Evolutionary conservation across 768 basidiomycete species (phyloP).

Genomic region (Lactarius akahatsu): DNA sequence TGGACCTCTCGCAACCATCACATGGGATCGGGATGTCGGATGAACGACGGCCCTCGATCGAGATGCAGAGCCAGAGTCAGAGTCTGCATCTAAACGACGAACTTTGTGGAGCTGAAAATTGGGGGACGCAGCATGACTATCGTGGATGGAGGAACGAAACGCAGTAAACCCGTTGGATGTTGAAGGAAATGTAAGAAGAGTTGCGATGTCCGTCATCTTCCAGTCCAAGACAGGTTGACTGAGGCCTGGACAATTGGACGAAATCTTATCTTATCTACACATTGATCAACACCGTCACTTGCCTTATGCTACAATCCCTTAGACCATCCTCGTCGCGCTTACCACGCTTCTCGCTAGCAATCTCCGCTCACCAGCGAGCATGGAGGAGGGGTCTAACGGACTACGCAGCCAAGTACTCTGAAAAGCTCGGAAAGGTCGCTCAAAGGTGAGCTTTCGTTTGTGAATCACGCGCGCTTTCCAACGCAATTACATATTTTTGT

Average conservation of each 20-base stretch:
- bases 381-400: conserved; percentile 24
- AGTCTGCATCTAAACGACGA: conserved; percentile 62
- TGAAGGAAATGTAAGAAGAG: conserved; percentile 31
- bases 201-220: conserved; percentile 23
- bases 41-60: conserved; percentile 41
- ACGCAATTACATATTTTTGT: not conserved
- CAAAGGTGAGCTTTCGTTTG: conserved; percentile 52
- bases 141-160: conserved; percentile 40
- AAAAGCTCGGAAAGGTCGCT: conserved; percentile 64
- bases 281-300: not conserved
- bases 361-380: not conserved
- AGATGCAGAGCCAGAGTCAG: conserved; percentile 65
- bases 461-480: conserved; percentile 19
- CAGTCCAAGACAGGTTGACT: not conserved
- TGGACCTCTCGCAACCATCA: conserved; percentile 37
- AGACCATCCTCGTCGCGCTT: not conserved
- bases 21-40: conserved; percentile 29
- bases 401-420: conserved; percentile 59
- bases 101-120: conserved; percentile 67
- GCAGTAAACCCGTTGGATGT: conserved; percentile 52
- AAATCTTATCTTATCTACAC: conserved; percentile 21
- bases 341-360: not conserved
- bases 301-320: conserved; percentile 11
- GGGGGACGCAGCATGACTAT: conserved; percentile 40
- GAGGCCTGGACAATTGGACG: not conserved